Percentiles rank a stretch among this genome's conserved stretches.
Evolutionary conservation across 192 early-diverging fungal genomes (phyloP).

Genomic region (Backusella luteola): DNA sequence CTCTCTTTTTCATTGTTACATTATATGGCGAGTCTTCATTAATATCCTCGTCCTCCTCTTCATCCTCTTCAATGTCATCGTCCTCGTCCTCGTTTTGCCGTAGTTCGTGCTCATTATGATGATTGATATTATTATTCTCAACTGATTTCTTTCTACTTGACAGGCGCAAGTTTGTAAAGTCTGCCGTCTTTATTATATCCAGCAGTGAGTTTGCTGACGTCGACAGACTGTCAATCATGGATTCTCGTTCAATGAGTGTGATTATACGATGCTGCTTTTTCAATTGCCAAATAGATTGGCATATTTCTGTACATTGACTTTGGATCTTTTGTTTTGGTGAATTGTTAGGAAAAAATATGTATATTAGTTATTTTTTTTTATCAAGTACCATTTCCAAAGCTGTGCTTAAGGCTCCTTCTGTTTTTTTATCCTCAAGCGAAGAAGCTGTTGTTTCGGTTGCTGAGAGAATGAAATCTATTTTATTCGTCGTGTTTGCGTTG

Average conservation of each 20-base stretch:
- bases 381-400: neutral
- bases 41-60: neutral
- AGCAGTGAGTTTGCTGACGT: neutral
- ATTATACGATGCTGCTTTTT: neutral
- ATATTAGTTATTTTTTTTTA: neutral
- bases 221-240: neutral
- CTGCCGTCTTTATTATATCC: neutral
- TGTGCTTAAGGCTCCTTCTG: neutral
- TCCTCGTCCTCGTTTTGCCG: neutral
- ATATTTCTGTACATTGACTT: constrained; percentile 4
- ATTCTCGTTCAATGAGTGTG: neutral
- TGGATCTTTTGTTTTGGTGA: neutral
- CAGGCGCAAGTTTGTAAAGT: neutral
- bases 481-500: neutral
- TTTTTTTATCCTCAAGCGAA: neutral
- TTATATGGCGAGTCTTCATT: neutral
- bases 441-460: neutral
- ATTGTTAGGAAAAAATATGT: too few relatives aligned
- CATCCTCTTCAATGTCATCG: neutral
- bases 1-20: neutral
- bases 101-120: neutral
- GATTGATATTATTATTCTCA: neutral
- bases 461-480: neutral
- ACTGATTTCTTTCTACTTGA: neutral
- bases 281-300: constrained; percentile 9